Evolutionary conservation across 495 filamentous ascomycete species (phyloP).

Genomic region (Podospora sp.): DNA sequence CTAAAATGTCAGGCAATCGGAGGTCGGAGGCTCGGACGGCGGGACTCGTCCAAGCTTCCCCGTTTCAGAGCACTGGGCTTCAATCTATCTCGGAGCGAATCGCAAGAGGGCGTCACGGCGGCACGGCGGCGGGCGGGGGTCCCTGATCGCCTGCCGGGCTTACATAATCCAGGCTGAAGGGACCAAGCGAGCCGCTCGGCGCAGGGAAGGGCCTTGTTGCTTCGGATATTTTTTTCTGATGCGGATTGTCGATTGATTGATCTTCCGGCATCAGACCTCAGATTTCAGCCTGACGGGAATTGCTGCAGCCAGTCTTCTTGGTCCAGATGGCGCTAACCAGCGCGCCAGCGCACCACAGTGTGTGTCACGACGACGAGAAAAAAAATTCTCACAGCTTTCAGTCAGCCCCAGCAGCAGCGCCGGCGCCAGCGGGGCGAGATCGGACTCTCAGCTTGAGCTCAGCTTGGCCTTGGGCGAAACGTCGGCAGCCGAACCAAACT

Average conservation of each 20-base stretch:
- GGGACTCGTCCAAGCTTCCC: too few species aligned
- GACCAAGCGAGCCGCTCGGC: conserved; percentile 1
- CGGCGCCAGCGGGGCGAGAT: background rate
- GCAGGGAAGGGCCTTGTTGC: conserved; percentile 1
- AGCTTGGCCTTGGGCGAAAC: background rate
- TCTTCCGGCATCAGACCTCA: conserved; percentile 1
- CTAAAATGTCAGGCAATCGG: background rate
- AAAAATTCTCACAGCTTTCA: background rate
- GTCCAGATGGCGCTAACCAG: background rate
- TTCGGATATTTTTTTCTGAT: conserved; percentile 11
- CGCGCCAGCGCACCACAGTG: background rate
- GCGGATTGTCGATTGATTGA: conserved; percentile 10
- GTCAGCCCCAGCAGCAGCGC: background rate
- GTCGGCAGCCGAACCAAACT: background rate
- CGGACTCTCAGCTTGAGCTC: background rate
- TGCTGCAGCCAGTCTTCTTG: background rate
- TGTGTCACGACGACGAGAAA: background rate
- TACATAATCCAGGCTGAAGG: conserved; percentile 16
- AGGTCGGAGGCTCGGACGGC: background rate
- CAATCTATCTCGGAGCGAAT: conserved; percentile 12
- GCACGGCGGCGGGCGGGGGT: background rate
- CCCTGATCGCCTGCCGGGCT: conserved; percentile 12
- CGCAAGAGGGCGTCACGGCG: background rate
- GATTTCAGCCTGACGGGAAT: conserved; percentile 5
- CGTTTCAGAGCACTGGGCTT: conserved; percentile 17